Evolutionary conservation across 805 yeast species (phyloP), one percentile per base, ranked within the genome.

Genomic region (Candida easanensis): DNA sequence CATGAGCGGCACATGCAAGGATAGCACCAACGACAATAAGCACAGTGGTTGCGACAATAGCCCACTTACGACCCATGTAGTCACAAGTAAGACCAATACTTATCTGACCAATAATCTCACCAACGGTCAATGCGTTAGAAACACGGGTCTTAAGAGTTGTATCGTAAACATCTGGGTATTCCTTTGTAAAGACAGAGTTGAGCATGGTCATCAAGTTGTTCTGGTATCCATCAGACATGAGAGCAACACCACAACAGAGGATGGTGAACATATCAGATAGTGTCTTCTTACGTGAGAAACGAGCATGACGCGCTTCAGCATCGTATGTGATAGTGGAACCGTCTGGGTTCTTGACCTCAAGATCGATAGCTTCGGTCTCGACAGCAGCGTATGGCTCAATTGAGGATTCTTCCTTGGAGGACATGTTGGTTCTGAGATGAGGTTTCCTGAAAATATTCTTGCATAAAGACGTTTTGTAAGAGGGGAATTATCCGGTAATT

Each of bases 201-300:
- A 74, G 54, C 82, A 82, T 80, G 4, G 87, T 75, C 87, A 84
- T 82, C 49, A 82, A 73, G 52, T 79, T 81, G 57, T 84, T 84
- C 59, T 82, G 88, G 62, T 84, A 84, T 4, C 90, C 90, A 63
- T 85, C 93, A 18, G 85, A 77, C 54, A 83, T 77, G 57, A 85
- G 71, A 0, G 90, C 93, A 50, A 78, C 81, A 13, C 93, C 91
- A 19, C 57, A 70, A 63, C 86, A 78, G 35, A 80, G 56, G 48
- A 84, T 77, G 42, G 80, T 64, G 50, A 70, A 52, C 38, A 68
- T 60, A 49, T 68, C 71, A 4, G 68, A 58, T 34, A 52, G 33
- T 1, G 68, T 54, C 44, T 59, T 63, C 48, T 57, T 59, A 42
- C 52, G 50, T 10, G 31, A 14, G 34, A 41, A 52, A 28, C 63